Evolutionary conservation across 1,139 yeast species (phyloP), one percentile per base, ranked within the genome.

Genomic region (Pichia sp.): DNA sequence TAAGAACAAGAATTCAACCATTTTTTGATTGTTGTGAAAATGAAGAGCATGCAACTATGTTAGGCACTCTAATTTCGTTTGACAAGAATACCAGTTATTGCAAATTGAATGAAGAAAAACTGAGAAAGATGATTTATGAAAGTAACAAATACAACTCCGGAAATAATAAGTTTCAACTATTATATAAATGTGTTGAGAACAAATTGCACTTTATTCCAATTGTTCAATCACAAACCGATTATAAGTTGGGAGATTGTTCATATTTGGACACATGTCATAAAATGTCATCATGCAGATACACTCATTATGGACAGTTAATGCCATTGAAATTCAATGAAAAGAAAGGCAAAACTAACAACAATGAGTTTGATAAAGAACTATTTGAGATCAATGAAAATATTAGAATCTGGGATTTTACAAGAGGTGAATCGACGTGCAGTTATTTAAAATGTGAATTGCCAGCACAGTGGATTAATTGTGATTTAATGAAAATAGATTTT

Each of bases 181-280:
- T 70, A 9, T 47, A 59, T 12, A 53, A 59, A 20, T 85, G 92
- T 57, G 59, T 74, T 11, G 66, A 68, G 37, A 56, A 57, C 0
- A 79, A 77, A 52, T 73, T 77, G 45, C 94, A 85, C 63, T 80
- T 71, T 57, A 67, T 85, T 27, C 89, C 90, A 1, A 70, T 83
- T 18, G 65, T 80, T 22, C 64, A 63, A 42, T 51, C 53, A 22
- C 76, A 73, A 48, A 80, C 96, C 0, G 97, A 90, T 59, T 50
- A 66, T 1, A 67, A 72, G 23, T 65, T 87, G n/a, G 97, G 97
- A 0, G 97, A 90, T 64, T 90, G 97, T 60, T 89, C 96, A 5
- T 90, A 90, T 60, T 72, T 90, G 53, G 97, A 90, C 62, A 89
- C 97, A 1, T 90, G 97, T 60, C 96, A 87, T 66, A 88, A 89